Conservation (phyloP, 129 eudicot species). For the Arctium minus region DNA sequence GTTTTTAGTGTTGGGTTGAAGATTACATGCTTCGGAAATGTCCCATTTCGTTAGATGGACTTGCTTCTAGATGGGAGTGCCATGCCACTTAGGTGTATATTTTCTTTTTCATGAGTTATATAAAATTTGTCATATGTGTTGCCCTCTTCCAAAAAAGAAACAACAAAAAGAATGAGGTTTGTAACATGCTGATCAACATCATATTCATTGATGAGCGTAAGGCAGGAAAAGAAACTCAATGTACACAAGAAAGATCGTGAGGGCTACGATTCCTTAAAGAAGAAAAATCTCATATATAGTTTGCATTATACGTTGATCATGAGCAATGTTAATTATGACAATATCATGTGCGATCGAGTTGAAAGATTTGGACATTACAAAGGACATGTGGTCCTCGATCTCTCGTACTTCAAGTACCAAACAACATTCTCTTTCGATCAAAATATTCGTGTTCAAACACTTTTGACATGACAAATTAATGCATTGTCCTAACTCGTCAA, state of each 20-base stretch:
- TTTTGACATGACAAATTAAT: neutral
- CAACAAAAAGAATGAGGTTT: neutral
- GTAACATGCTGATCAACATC: neutral
- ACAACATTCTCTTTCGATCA: neutral
- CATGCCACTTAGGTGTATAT: neutral
- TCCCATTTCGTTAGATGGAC: neutral
- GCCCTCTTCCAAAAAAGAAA: neutral
- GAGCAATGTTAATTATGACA: neutral
- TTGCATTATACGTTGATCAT: neutral
- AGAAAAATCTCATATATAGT: neutral
- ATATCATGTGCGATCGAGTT: constrained; percentile 6
- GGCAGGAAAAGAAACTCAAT: neutral
- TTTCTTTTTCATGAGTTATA: too few species aligned
- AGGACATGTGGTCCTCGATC: neutral
- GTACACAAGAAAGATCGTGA: neutral
- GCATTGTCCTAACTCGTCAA: constrained; percentile 7
- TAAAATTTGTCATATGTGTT: too few species aligned
- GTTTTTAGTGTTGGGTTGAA: too few species aligned
- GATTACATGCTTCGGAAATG: neutral
- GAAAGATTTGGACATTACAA: neutral
- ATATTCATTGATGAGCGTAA: neutral
- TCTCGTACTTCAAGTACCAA: neutral
- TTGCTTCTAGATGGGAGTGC: neutral
- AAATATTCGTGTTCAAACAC: neutral
- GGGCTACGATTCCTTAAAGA: neutral